These are phyloP conservation scores for Lunularia cruciata DNA, from an alignment of 225 moss, liverwort and hornwort genomes.

Conservation along the genomic window DNA sequence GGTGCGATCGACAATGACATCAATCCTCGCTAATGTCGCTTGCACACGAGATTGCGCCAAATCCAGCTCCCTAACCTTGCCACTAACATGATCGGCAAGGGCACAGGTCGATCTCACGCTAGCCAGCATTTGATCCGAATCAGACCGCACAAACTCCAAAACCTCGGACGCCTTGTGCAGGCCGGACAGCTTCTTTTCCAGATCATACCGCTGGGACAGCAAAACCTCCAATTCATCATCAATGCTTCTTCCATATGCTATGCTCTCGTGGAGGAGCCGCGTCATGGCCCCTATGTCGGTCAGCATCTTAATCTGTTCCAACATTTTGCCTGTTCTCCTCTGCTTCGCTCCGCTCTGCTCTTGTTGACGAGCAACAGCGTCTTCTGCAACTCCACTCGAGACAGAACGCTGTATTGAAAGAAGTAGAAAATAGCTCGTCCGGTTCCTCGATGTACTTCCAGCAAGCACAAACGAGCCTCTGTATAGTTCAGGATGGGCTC, in stretches of 20 bases:
- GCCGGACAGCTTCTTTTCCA: constrained; percentile 74
- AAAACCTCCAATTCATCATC: constrained; percentile 75
- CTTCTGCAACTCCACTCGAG: too few species aligned
- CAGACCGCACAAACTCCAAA: constrained; percentile 74
- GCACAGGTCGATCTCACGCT: constrained; percentile 86
- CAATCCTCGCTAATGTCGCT: constrained; percentile 73
- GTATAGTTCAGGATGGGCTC: too few species aligned
- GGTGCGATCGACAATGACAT: constrained; percentile 90
- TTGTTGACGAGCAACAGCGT: too few species aligned
- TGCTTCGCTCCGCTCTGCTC: too few species aligned
- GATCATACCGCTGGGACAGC: constrained; percentile 66
- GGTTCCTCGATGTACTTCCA: too few species aligned
- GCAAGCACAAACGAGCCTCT: too few species aligned
- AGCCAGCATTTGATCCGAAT: constrained; percentile 82
- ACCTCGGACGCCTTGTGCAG: constrained; percentile 84
- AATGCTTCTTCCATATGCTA: constrained; percentile 75
- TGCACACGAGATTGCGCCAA: constrained; percentile 92
- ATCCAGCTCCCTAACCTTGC: constrained; percentile 91
- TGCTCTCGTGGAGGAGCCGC: constrained; percentile 89
- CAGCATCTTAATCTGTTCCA: constrained; percentile 74
- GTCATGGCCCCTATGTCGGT: constrained; percentile 94
- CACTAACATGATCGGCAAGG: constrained; percentile 92
- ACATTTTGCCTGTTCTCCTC: constrained; percentile 38
- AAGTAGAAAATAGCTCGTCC: too few species aligned
- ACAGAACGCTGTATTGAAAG: too few species aligned